phyloP scores from a whole-genome alignment of 2,329 filamentous ascomycete species.

The Ceratocystiopsis sp. region DNA sequence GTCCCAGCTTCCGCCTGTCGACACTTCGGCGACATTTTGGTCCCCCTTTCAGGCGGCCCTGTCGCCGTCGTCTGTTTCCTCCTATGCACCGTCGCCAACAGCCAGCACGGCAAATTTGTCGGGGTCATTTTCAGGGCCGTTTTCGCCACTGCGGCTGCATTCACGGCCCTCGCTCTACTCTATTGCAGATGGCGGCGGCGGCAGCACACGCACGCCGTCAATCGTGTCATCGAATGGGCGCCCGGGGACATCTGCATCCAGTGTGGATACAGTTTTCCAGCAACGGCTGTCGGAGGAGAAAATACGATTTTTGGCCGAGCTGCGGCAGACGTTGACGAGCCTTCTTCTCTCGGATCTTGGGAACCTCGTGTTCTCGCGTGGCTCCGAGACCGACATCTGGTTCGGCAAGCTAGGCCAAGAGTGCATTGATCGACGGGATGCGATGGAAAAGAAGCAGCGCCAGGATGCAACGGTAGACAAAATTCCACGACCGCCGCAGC shows the following conservation, averaged over 20 bases:
- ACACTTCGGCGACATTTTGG: constrained; percentile 72
- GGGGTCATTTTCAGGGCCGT: constrained; percentile 27
- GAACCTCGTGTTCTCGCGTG: constrained; percentile 67
- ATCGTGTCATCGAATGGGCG: constrained; percentile 27
- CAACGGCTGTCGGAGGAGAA: constrained; percentile 51
- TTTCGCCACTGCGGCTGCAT: constrained; percentile 16
- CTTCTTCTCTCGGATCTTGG: constrained; percentile 80
- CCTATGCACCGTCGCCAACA: constrained; percentile 42
- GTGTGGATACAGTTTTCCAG: constrained; percentile 43
- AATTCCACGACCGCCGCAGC: constrained; percentile 19
- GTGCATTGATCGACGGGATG: constrained; percentile 45
- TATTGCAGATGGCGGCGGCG: constrained; percentile 4
- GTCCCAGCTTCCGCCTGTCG: constrained; percentile 53
- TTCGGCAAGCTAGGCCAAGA: constrained; percentile 53
- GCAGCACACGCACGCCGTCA: constrained; percentile 11
- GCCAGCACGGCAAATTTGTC: constrained; percentile 43
- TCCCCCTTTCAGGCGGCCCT: constrained; percentile 63
- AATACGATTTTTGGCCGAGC: constrained; percentile 55
- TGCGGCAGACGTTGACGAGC: constrained; percentile 67
- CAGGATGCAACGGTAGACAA: constrained; percentile 17
- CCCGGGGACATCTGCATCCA: constrained; percentile 50
- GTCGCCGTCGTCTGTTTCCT: constrained; percentile 42
- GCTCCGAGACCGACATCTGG: constrained; percentile 87
- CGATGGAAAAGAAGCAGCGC: constrained; percentile 26
- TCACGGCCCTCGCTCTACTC: constrained; percentile 18